Base-by-base conservation (phyloP, 225 moss, liverwort and hornwort species). In the Bryum argenteum region DNA sequence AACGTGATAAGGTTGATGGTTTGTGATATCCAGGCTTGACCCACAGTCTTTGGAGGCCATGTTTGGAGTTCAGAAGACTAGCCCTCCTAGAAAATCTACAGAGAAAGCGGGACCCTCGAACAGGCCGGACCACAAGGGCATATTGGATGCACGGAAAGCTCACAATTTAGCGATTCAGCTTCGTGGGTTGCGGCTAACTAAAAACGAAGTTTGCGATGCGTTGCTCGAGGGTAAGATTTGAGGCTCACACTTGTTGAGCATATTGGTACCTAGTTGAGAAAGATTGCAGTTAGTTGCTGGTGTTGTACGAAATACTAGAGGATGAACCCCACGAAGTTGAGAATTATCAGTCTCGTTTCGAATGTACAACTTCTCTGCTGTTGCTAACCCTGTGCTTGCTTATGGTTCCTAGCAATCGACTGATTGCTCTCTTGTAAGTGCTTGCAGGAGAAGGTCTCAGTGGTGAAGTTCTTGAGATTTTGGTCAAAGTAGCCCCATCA, bases 91-190 rank as follows among this genome's bases (percentile, higher is more conserved):
- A 75, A 66, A 75, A 7, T 4, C 11, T 17, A 58, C 77, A 7
- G 54, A 82, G 42, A 63, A 42, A 13, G 39, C 70, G 64, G 62
- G 58, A 20, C 26, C 10, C 24, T 65, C 11, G 0, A 26, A 56
- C 50, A 74, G 16, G 28, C n/a, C 54, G 19, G 78, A 39, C 21
- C 42, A 37, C 21, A 60, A 62, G 20, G 67, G 78, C 37, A 70
- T 92, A 42, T 59, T 90, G 50, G 90, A 92, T 75, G 57, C 74
- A 11, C 84, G 80, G 74, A 92, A 88, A 63, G 85, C 92, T 41
- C 92, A 92, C 50, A 88, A 88, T 72, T 81, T 92, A 58, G 78
- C 86, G 9, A 92, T 92, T 77, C 92, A 92, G 77, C 73, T 92
- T 28, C 89, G 88, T 41, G 92, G 83, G 22, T 77, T 92, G 71